A percentile compares a stretch with the other conserved stretches of the same genome.
These are phyloP conservation scores for Nakazawaea wickerhamii DNA, from an alignment of 805 yeast genomes.

Conservation along the genomic window DNA sequence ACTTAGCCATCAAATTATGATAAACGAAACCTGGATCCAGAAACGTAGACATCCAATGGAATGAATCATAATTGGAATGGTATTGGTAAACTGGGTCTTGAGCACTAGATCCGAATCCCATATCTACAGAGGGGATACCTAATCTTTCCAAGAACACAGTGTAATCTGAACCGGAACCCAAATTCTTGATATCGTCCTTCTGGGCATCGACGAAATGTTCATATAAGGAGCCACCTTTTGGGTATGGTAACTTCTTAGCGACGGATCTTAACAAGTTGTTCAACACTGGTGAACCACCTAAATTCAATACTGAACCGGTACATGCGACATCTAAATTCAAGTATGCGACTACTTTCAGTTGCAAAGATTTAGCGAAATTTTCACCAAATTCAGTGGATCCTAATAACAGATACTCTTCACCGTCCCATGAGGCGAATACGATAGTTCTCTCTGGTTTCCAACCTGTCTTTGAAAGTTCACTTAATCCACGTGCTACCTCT, in stretches of 20 bases:
- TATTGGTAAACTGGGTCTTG: conserved; percentile 64
- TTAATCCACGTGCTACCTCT: conserved; percentile 58
- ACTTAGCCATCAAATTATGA: conserved; percentile 53
- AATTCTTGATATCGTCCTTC: conserved; percentile 32
- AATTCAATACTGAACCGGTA: conserved; percentile 45
- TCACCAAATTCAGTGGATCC: conserved; percentile 82
- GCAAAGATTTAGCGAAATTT: conserved; percentile 40
- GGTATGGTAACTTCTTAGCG: conserved; percentile 42
- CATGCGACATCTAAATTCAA: conserved; percentile 65
- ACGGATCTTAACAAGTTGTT: conserved; percentile 38
- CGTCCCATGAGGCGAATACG: conserved; percentile 75
- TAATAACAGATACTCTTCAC: conserved; percentile 64
- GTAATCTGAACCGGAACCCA: conserved; percentile 73
- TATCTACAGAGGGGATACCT: conserved; percentile 56
- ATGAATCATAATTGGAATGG: conserved; percentile 72
- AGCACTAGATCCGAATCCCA: conserved; percentile 43
- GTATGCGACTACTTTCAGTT: conserved; percentile 55
- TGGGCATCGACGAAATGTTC: conserved; percentile 31
- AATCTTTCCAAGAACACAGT: conserved; percentile 55
- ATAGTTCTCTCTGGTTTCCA: conserved; percentile 75
- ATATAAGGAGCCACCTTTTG: conserved; percentile 29
- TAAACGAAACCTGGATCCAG: conserved; percentile 59
- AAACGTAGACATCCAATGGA: conserved; percentile 58
- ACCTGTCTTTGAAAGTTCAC: conserved; percentile 44
- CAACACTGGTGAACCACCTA: conserved; percentile 58